Percentiles rank a stretch among this genome's conserved stretches.
Evolutionary conservation across 2,329 filamentous ascomycete genomes (phyloP).

Genomic region (Aspergillus felis): DNA sequence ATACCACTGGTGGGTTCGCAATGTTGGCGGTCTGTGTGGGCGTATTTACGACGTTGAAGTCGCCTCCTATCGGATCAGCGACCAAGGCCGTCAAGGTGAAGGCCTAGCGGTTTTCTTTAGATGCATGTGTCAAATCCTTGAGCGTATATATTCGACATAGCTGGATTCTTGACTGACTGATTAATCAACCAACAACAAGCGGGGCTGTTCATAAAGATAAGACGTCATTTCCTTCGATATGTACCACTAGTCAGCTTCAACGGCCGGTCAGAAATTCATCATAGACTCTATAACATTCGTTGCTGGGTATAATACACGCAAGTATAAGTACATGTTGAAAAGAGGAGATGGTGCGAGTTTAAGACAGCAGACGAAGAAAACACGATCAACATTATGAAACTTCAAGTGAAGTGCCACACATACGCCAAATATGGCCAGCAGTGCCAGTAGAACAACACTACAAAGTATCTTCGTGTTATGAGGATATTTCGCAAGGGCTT

Average conservation of each 20-base stretch:
- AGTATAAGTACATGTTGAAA: slow-evolving; percentile 4
- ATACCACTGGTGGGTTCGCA: slow-evolving; percentile 72
- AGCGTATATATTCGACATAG: background rate
- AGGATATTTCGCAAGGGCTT: background rate
- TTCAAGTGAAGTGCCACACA: background rate
- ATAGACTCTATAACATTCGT: background rate
- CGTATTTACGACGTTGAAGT: slow-evolving; percentile 68
- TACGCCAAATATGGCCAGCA: background rate
- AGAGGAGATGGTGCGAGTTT: slow-evolving; percentile 10
- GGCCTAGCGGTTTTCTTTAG: slow-evolving; percentile 2
- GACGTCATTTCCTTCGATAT: background rate
- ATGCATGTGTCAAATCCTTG: background rate
- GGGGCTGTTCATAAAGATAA: background rate
- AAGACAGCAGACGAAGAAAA: background rate
- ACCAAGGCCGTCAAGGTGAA: slow-evolving; percentile 6
- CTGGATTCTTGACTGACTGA: background rate
- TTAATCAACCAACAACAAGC: background rate
- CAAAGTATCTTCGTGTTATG: background rate
- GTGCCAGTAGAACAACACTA: background rate
- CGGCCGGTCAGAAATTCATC: background rate
- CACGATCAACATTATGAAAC: background rate
- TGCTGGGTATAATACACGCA: slow-evolving; percentile 12
- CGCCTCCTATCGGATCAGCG: slow-evolving; percentile 42
- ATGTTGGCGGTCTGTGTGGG: slow-evolving; percentile 70
- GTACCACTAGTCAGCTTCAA: background rate